Evolutionary conservation across 345 rosid genomes (phyloP), one percentile per base, ranked within the genome.

Genomic region (Corchorus olitorius): DNA sequence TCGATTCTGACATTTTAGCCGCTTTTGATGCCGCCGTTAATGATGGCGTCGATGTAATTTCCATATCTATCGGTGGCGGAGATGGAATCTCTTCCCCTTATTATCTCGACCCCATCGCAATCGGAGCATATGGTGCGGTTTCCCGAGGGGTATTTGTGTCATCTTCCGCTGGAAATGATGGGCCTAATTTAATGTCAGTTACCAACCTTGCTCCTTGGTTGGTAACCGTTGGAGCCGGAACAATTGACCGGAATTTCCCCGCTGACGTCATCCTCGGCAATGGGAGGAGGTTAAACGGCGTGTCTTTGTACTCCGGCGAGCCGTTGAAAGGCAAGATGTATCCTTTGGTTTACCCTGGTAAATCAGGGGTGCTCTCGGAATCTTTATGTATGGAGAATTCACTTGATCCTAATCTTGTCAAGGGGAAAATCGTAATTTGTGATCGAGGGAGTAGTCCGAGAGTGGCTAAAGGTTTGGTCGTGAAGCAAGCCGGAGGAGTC

Each of bases 91-190:
- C 93, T 14, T 74, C 97, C 2, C 95, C 97, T 0, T 94, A 89
- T 61, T 91, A 92, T 70, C 90, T 94, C 6, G 97, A 92, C 75
- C 97, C 97, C 0, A 94, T 94, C 4, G 97, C 97, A 0, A 92
- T 94, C 2, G 94, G 92, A 2, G 76, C 97, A 0, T 94, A 88
- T 56, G 91, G 92, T 35, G 97, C 92, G 11, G 86, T 41, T 48
- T 79, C 90, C 0, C 73, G 81, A 72, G 90, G 89, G 9, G 83
- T 89, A 7, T 80, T 89, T 4, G 91, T 88, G 4, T 84, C 93
- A 0, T 83, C 90, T 3, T 91, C 90, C 0, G 91, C 86, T 0
- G 93, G 98, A 2, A 94, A 94, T 46, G 97, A 89, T 33, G 94
- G 97, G 41, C 97, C 97, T 6, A 89, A 86, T 58, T 79, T 84